Base-by-base conservation (phyloP, 108 stramenopile genomes). In the Aurantiochytrium sp. region DNA sequence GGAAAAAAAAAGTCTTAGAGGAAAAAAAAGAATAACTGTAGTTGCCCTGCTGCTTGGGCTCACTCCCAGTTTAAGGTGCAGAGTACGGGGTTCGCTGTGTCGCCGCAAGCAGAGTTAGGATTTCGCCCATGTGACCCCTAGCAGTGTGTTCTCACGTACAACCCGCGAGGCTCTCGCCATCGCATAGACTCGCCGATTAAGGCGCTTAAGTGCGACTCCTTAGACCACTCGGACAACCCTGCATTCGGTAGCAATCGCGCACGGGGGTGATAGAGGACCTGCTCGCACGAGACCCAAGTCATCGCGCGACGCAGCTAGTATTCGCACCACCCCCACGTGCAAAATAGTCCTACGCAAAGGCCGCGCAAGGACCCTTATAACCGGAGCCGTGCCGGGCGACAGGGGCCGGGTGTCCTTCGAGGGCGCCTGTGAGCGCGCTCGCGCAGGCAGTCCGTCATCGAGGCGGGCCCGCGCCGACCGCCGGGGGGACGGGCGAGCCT, bases 141-240 rank as follows among this genome's bases (percentile, higher is more conserved):
- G 15, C 50, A 52, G 50, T 52, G 50, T 52, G 50, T 52, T 52
- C 50, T 52, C 50, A 52, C 50, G 50, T 52, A 52, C 50, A 65
- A 65, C 59, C 59, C 59, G 59, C 59, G 59, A 65, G 59, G 59
- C 59, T 65, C 59, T 65, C 59, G 59, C 59, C 59, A 65, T 65
- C 59, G 59, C 59, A 65, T 65, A 52, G 50, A 52, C 50, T 52
- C 50, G 50, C 34, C 34, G 59, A 30, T 34, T 65, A 65, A 65
- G 59, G 59, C 34, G 59, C 59, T 65, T 65, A 65, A 65, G 59
- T 65, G 59, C 59, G 59, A 65, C 59, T 65, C 59, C 59, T 65
- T 65, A 65, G 59, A 65, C 59, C 59, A 65, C 59, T 65, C 59
- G 59, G 59, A 65, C 59, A 65, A 65, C 59, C 59, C 59, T 65